phyloP scores from a whole-genome alignment of 75 land plant species.

The Cupressus sempervirens region DNA sequence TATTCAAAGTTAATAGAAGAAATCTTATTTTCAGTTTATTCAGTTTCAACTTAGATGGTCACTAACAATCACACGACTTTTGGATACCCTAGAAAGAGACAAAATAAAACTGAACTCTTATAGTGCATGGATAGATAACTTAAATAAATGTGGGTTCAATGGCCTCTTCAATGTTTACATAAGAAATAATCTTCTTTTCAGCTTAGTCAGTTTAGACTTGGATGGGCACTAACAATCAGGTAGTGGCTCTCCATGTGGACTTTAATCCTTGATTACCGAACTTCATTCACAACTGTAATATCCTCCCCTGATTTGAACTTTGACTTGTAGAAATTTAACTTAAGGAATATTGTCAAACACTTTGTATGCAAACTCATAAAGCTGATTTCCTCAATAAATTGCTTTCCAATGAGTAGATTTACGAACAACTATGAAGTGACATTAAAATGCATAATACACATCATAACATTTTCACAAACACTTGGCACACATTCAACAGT shows the following conservation, averaged over 20 bases:
- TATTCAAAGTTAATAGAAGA: neutral
- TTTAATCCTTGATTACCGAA: neutral
- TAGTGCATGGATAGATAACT: neutral
- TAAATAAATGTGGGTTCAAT: neutral
- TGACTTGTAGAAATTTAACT: no score
- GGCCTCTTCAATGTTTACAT: neutral
- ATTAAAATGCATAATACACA: no score
- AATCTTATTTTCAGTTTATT: neutral
- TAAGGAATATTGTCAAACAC: no score
- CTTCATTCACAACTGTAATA: neutral
- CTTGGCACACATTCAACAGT: no score
- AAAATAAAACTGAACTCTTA: neutral
- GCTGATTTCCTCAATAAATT: no score
- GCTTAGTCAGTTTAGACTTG: neutral
- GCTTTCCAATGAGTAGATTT: no score
- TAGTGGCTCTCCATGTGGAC: neutral
- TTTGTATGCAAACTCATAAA: no score
- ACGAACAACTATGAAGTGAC: no score
- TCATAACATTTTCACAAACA: no score
- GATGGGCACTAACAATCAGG: neutral
- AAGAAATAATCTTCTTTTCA: neutral
- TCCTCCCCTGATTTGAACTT: no score
- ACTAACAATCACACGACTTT: neutral
- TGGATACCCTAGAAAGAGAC: neutral
- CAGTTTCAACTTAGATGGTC: neutral